Base-by-base conservation (phyloP, 805 yeast genomes). In the Kuraishia piskuri region DNA sequence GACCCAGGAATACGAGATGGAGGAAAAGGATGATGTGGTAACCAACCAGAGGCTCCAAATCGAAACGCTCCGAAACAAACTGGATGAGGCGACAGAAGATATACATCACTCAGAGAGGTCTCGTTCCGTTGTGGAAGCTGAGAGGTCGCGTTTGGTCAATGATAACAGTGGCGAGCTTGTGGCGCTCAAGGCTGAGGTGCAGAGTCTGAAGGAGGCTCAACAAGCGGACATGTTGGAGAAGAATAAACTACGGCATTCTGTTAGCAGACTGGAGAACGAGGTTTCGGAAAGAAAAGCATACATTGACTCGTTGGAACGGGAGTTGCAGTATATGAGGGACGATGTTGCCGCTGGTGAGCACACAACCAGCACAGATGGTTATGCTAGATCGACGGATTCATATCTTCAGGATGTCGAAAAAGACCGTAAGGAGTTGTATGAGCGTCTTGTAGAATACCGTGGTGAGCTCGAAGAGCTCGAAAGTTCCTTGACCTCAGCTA, bases 351-450 rank as follows among this genome's bases (percentile, higher is more conserved):
- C 24, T 50, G 49, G 17, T 53, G 54, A 20, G 46, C 55, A 40
- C 57, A 54, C 31, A 56, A 52, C 53, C 44, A 56, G 23, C 51
- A 54, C 48, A 51, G 55, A 40, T 59, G 31, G 40, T n/a, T n/a
- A n/a, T 31, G 40, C n/a, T 31, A n/a, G 40, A 12, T 31, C 40
- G n/a, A 12, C 17, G 4, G 40, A 31, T 31, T 59, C 62, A n/a
- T 63, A 65, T 46, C 51, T 68, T 12, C 62, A 67, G 1, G 63
- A 63, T 9, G 56, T 69, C 6, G 70, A 69, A 54, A 60, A 58
- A 19, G 63, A 63, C 49, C 54, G 61, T 50, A 48, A 55, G 40
- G 53, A 58, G 4, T 51, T 61, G 22, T 57, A 61, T 48, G 62
- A 61, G 49, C 54, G 54, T 22, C 45, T 61, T 49, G 52, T 58